Percentiles rank a stretch among this genome's conserved stretches.
phyloP scores from a whole-genome alignment of 116 monocot genomes.

The Posidonia oceanica region DNA sequence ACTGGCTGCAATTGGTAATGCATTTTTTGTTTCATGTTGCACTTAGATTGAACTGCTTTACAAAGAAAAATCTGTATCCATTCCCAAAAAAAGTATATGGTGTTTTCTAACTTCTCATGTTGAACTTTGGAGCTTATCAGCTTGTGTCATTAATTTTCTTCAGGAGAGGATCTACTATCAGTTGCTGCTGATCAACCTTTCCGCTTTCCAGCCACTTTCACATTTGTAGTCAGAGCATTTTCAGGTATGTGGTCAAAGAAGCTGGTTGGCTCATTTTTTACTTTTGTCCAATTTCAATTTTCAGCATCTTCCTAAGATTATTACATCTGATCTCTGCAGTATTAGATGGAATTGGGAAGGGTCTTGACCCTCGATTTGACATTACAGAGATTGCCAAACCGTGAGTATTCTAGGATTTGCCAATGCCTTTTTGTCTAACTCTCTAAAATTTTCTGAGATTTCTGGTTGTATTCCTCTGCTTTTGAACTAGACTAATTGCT shows the following conservation, averaged over 20 bases:
- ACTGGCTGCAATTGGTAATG: constrained; percentile 89
- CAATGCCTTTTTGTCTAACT: background rate
- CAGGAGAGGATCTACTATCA: constrained; percentile 96
- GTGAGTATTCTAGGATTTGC: constrained; percentile 37
- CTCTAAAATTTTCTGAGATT: constrained; percentile 2
- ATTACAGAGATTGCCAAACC: constrained; percentile 99
- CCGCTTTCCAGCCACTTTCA: constrained; percentile 97
- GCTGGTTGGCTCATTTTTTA: background rate
- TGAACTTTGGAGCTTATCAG: too few relatives aligned
- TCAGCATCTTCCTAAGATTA: background rate
- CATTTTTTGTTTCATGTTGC: constrained; percentile 6
- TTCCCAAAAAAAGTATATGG: background rate
- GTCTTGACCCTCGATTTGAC: constrained; percentile 96
- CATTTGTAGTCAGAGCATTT: constrained; percentile 99
- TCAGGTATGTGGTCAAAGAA: constrained; percentile 43
- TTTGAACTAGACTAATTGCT: background rate
- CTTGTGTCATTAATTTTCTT: background rate
- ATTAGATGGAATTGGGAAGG: constrained; percentile 96
- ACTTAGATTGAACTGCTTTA: background rate
- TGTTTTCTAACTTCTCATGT: too few relatives aligned
- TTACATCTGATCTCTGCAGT: constrained; percentile 34
- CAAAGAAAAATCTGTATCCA: background rate
- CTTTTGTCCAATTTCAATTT: background rate
- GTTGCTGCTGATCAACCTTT: constrained; percentile 99
- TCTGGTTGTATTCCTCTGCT: background rate